Conservation (phyloP, 2,329 filamentous ascomycete genomes). For the Capronia americana region DNA sequence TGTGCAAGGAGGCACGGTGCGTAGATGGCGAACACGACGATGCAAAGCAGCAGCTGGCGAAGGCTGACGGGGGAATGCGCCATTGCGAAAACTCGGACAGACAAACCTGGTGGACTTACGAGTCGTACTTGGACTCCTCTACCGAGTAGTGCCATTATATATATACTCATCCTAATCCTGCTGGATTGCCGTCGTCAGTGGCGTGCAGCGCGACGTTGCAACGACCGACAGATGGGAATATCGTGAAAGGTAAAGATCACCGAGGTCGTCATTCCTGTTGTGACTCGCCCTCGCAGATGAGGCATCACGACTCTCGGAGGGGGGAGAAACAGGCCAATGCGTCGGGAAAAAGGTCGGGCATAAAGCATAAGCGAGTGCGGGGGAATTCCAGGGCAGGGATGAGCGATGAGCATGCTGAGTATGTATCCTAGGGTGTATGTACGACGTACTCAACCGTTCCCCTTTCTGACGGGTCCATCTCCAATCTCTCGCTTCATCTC, state of each 20-base stretch:
- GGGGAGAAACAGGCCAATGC: too few species aligned
- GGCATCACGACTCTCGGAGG: too few species aligned
- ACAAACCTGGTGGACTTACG: not conserved
- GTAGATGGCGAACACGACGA: not conserved
- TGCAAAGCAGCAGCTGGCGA: conserved; percentile 1
- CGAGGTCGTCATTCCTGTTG: not conserved
- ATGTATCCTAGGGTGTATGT: too few species aligned
- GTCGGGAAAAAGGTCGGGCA: too few species aligned
- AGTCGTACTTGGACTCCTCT: not conserved
- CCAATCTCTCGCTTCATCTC: conserved; percentile 1
- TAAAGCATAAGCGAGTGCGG: too few species aligned
- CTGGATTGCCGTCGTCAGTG: not conserved
- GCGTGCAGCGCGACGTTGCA: not conserved
- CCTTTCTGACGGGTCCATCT: not conserved
- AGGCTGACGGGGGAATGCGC: not conserved
- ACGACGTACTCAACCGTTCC: not conserved
- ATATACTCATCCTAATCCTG: not conserved
- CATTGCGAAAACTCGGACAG: not conserved
- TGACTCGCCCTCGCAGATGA: too few species aligned
- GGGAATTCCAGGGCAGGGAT: too few species aligned
- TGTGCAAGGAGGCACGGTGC: not conserved
- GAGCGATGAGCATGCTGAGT: too few species aligned
- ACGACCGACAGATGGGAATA: not conserved
- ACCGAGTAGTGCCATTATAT: not conserved
- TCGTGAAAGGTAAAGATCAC: not conserved